Evolutionary conservation across 495 filamentous ascomycete genomes (phyloP).

Genomic region (Physcia stellaris): DNA sequence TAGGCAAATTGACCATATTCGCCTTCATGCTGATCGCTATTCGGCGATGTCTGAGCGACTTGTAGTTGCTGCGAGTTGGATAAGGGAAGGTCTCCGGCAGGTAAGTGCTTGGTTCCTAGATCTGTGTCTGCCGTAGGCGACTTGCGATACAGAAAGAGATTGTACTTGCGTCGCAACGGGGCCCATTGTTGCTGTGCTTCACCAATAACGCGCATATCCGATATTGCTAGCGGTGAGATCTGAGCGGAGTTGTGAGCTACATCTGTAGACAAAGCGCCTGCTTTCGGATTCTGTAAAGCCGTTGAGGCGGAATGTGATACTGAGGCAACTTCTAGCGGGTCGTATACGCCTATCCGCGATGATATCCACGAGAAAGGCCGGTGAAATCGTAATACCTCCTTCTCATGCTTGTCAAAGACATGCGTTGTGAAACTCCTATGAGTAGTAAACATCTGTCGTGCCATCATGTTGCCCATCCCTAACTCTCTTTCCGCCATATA

Average conservation of each 20-base stretch:
- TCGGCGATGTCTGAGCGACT: constrained; percentile 19
- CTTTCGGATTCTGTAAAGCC: constrained; percentile 26
- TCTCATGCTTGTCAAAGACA: constrained; percentile 52
- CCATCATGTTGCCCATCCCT: constrained; percentile 42
- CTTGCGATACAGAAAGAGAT: constrained; percentile 43
- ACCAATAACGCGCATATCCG: constrained; percentile 51
- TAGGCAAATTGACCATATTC: constrained; percentile 50
- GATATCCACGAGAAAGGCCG: constrained; percentile 58
- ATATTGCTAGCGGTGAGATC: constrained; percentile 36
- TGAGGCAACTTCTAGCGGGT: constrained; percentile 32
- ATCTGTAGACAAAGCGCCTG: constrained; percentile 27
- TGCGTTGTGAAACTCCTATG: constrained; percentile 57
- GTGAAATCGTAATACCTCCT: constrained; percentile 54
- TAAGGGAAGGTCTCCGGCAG: constrained; percentile 32
- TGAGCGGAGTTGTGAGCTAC: constrained; percentile 28
- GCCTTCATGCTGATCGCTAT: constrained; percentile 22
- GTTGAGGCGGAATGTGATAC: constrained; percentile 25
- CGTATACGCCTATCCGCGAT: constrained; percentile 49
- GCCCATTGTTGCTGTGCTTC: constrained; percentile 60
- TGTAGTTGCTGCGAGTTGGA: constrained; percentile 37
- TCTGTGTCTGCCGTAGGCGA: constrained; percentile 14
- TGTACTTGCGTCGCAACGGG: constrained; percentile 51
- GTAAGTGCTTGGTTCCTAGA: constrained; percentile 16
- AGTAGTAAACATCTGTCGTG: constrained; percentile 50
- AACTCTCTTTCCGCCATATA: constrained; percentile 57